A percentile compares a stretch with the other conserved stretches of the same genome.
These are phyloP conservation scores for Fagopyrum homotropicum DNA, from an alignment of 148 eudicot genomes.

Conservation along the genomic window DNA sequence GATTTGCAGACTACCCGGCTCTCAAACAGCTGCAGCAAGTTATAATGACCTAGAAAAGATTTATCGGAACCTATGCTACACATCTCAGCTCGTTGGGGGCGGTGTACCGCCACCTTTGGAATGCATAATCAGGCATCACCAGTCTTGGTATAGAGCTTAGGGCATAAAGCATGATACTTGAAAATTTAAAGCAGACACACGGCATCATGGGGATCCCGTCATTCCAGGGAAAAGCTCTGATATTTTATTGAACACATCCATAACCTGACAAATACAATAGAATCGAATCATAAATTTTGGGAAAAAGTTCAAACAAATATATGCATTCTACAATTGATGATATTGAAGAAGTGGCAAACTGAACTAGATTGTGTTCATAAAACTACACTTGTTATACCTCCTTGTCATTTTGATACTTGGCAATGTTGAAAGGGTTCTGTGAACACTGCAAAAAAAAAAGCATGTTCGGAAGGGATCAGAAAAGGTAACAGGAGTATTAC, in stretches of 20 bases:
- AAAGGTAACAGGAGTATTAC: no score
- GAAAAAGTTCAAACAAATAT: background rate
- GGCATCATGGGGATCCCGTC: constrained; percentile 16
- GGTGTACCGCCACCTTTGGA: background rate
- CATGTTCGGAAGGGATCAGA: background rate
- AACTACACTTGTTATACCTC: constrained; percentile 46
- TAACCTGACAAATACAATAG: constrained; percentile 40
- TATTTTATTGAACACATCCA: constrained; percentile 91
- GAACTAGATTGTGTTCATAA: background rate
- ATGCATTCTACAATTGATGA: background rate
- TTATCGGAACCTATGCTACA: background rate
- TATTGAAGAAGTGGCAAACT: background rate
- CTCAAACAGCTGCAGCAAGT: background rate
- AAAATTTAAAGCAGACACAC: background rate
- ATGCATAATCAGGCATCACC: background rate
- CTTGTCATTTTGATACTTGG: constrained; percentile 86
- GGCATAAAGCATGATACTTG: background rate
- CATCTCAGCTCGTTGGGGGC: background rate
- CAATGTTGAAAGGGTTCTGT: constrained; percentile 77
- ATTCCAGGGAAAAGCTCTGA: constrained; percentile 87
- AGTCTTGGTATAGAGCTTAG: background rate
- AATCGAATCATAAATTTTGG: background rate
- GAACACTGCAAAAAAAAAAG: constrained; percentile 63
- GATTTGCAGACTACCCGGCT: background rate
- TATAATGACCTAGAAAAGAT: background rate